These are phyloP conservation scores for Pyrus communis DNA, from an alignment of 306 rosid genomes.

Conservation along the genomic window DNA sequence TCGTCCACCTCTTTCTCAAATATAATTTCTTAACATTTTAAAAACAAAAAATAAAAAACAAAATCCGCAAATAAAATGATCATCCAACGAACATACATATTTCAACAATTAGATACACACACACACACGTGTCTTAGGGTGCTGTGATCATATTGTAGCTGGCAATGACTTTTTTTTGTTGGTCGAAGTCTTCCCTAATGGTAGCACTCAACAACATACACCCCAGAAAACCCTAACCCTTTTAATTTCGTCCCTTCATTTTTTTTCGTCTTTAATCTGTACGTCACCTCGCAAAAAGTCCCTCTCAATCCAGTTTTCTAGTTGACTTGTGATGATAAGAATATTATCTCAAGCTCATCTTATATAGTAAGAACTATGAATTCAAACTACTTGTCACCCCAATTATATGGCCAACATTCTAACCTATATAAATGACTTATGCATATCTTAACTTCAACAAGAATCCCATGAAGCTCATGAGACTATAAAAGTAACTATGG, in stretches of 20 bases:
- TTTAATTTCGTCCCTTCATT: background rate
- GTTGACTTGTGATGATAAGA: background rate
- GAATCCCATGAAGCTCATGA: conserved; percentile 6
- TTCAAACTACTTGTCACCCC: background rate
- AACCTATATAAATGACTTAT: background rate
- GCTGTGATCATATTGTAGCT: background rate
- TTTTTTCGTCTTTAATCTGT: background rate
- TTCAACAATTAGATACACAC: no score
- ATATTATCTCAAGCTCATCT: background rate
- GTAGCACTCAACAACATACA: background rate
- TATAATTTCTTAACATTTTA: no score
- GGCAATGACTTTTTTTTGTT: background rate
- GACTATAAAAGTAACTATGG: no score
- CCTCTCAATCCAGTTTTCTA: conserved; percentile 7
- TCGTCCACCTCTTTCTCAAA: no score
- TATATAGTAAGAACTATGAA: no score
- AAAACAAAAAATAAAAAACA: no score
- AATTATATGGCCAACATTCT: background rate
- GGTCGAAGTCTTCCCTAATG: background rate
- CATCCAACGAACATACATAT: no score
- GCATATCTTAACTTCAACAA: background rate
- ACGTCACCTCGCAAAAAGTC: background rate
- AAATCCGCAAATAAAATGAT: no score
- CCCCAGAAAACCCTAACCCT: background rate
- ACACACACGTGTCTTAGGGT: background rate